A percentile compares a stretch with the other conserved stretches of the same genome.
These are phyloP conservation scores for Phytophthora tubulina DNA, from an alignment of 352 stramenopile genomes.

Conservation along the genomic window DNA sequence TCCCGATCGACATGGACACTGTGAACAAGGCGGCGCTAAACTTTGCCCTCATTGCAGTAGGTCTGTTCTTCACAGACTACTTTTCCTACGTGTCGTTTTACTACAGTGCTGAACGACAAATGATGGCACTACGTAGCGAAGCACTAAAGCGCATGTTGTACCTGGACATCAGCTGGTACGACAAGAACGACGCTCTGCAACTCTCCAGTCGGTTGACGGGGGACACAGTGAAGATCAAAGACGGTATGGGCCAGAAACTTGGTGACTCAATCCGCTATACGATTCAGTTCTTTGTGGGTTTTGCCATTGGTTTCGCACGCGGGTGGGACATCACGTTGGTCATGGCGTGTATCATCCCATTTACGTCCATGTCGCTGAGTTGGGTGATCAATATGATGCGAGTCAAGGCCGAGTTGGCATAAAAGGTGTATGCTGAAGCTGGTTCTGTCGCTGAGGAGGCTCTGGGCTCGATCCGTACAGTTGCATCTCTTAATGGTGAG, in stretches of 20 bases:
- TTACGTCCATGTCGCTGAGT: constrained; percentile 42
- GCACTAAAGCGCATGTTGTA: constrained; percentile 54
- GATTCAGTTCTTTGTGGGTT: constrained; percentile 41
- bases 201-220: constrained; percentile 47
- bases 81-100: constrained; percentile 44
- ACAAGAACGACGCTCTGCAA: constrained; percentile 44
- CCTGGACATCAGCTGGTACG: constrained; percentile 61
- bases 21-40: constrained; percentile 43
- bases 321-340: constrained; percentile 59
- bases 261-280: constrained; percentile 49
- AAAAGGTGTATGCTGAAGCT: constrained; percentile 55
- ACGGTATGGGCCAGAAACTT: constrained; percentile 56
- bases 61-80: constrained; percentile 51
- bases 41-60: constrained; percentile 45
- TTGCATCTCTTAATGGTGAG: constrained; percentile 55
- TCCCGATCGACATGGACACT: constrained; percentile 35
- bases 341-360: constrained; percentile 47
- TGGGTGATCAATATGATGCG: constrained; percentile 44
- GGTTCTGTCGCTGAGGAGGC: constrained; percentile 60
- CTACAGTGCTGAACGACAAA: constrained; percentile 51
- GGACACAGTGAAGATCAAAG: constrained; percentile 58
- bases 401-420: constrained; percentile 33
- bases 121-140: constrained; percentile 46
- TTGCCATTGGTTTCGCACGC: constrained; percentile 46
- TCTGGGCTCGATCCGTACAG: constrained; percentile 51